Conservation (phyloP, 805 yeast species). For the Metschnikowia matae region DNA sequence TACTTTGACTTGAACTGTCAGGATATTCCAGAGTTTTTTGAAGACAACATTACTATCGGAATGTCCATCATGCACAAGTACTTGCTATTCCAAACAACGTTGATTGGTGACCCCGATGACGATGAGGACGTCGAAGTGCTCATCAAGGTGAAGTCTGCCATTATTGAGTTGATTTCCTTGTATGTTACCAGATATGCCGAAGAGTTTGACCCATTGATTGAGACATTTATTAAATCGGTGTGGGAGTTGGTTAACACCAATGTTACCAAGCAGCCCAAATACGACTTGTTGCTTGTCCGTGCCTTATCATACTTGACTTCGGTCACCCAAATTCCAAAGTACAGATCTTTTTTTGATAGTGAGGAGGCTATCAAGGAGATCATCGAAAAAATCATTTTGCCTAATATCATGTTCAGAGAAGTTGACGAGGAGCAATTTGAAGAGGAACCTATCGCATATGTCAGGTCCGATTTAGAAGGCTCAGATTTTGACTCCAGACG, state of each 20-base stretch:
- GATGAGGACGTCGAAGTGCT: slow-evolving; percentile 65
- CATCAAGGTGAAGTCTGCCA: slow-evolving; percentile 72
- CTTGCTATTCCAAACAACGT: slow-evolving; percentile 53
- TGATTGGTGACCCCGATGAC: slow-evolving; percentile 51
- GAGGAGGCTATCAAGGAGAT: slow-evolving; percentile 64
- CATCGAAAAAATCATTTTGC: slow-evolving; percentile 78
- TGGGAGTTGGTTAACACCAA: slow-evolving; percentile 66
- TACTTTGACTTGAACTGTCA: slow-evolving; percentile 95
- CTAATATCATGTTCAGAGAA: slow-evolving; percentile 81
- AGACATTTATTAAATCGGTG: slow-evolving; percentile 72
- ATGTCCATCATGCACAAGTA: slow-evolving; percentile 83
- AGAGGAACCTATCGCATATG: slow-evolving; percentile 93
- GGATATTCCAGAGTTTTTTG: slow-evolving; percentile 97
- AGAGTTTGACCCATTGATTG: slow-evolving; percentile 74
- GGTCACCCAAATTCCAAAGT: slow-evolving; percentile 66
- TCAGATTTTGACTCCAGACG: slow-evolving; percentile 91
- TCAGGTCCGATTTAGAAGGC: slow-evolving; percentile 91
- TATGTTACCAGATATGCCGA: slow-evolving; percentile 92
- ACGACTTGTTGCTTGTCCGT: slow-evolving; percentile 79
- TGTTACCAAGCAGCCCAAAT: slow-evolving; percentile 67
- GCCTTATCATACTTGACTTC: slow-evolving; percentile 79
- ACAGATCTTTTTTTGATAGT: slow-evolving; percentile 48
- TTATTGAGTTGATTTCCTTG: slow-evolving; percentile 78
- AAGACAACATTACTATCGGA: slow-evolving; percentile 74
- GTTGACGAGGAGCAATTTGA: slow-evolving; percentile 90